Evolutionary conservation across 176 grass and related monocot genomes (phyloP).

Genomic region (maize (Zea mays)): Zm-B73-REFERENCE-NAM-5.0 NC_050096.1:192175501-192176000

Average conservation of each 20-base stretch:
- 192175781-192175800: conserved; percentile 40
- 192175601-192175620: conserved; percentile 2
- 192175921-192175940: conserved; percentile 59
- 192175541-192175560: background rate
- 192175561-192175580: background rate
- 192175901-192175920: conserved; percentile 29
- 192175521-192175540: background rate
- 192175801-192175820: conserved; percentile 38
- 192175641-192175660: conserved; percentile 36
- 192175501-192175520: background rate
- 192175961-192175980: conserved; percentile 56
- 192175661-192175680: conserved; percentile 40
- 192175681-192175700: conserved; percentile 42
- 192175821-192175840: conserved; percentile 65
- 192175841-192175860: conserved; percentile 50
- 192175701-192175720: conserved; percentile 40
- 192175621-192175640: conserved; percentile 51
- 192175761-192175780: conserved; percentile 23
- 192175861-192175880: conserved; percentile 55
- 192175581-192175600: conserved; percentile 19
- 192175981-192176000: conserved; percentile 63
- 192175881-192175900: conserved; percentile 55
- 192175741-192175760: background rate
- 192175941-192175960: conserved; percentile 55
- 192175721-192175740: conserved; percentile 22